Evolutionary conservation across 345 rosid species (phyloP).

Genomic region (Trapa incisa): DNA sequence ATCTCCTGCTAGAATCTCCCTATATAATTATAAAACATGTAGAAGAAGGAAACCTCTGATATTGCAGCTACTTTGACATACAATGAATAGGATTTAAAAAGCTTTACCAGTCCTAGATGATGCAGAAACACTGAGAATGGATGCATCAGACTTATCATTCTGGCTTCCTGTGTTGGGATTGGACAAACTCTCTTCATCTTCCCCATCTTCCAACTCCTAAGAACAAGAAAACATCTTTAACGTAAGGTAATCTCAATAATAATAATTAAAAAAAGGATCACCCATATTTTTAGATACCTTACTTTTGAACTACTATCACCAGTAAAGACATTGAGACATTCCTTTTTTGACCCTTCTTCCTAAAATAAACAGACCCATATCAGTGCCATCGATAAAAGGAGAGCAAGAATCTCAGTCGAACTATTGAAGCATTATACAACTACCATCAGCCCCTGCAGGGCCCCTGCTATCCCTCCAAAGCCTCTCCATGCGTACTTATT

Average conservation of each 20-base stretch:
- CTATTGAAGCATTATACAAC: background rate
- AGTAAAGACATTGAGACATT: background rate
- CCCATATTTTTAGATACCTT: background rate
- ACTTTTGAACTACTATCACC: background rate
- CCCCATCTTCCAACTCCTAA: slow-evolving; percentile 28
- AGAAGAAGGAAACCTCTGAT: background rate
- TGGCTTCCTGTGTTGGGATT: slow-evolving; percentile 56
- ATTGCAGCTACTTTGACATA: background rate
- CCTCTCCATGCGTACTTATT: slow-evolving; percentile 28
- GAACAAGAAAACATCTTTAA: background rate
- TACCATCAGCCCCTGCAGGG: slow-evolving; percentile 31
- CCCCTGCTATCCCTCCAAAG: slow-evolving; percentile 21
- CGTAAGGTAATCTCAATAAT: background rate
- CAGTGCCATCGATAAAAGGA: background rate
- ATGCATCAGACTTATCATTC: slow-evolving; percentile 33
- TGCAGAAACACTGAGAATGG: slow-evolving; percentile 30
- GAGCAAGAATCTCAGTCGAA: background rate
- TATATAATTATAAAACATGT: background rate
- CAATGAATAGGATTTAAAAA: background rate
- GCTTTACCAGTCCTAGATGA: slow-evolving; percentile 34
- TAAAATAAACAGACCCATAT: background rate
- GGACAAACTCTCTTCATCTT: slow-evolving; percentile 41
- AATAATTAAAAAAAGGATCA: background rate
- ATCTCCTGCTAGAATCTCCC: background rate
- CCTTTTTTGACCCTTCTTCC: background rate